These are phyloP conservation scores for Oleoguttula mirabilis DNA, from an alignment of 495 filamentous ascomycete genomes.

Conservation along the genomic window DNA sequence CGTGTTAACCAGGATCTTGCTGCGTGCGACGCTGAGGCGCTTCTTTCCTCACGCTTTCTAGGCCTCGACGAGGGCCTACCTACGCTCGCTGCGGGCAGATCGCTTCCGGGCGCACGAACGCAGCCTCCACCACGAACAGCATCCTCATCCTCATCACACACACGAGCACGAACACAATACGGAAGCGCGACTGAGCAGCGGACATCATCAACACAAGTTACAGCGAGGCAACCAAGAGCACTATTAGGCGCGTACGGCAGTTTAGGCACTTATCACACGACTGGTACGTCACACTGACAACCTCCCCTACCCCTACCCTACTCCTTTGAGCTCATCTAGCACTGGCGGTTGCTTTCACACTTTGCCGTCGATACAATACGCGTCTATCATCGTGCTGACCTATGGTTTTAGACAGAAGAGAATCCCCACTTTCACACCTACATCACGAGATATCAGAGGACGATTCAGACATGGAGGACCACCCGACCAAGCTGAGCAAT, in stretches of 20 bases:
- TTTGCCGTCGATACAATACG: no score
- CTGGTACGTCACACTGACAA: slow-evolving; percentile 5
- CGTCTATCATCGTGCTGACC: no score
- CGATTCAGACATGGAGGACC: no score
- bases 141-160: no score
- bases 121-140: slow-evolving; percentile 28
- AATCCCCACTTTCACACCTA: no score
- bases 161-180: slow-evolving; percentile 53
- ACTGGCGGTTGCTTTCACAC: no score
- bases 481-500: no score
- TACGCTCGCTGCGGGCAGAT: slow-evolving; percentile 52
- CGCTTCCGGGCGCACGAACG: slow-evolving; percentile 5
- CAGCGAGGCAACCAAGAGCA: slow-evolving; percentile 54
- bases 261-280: slow-evolving; percentile 69
- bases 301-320: no score
- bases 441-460: no score
- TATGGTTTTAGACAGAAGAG: no score
- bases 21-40: slow-evolving; percentile 77
- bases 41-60: slow-evolving; percentile 93
- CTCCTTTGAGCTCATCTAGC: no score
- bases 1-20: slow-evolving; percentile 82
- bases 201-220: slow-evolving; percentile 29
- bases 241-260: slow-evolving; percentile 61
- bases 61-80: slow-evolving; percentile 58
- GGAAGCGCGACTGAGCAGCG: slow-evolving; percentile 29